A percentile compares a stretch with the other conserved stretches of the same genome.
Evolutionary conservation across 1,139 yeast genomes (phyloP).

Genomic region (Pichia sorboxylosa): DNA sequence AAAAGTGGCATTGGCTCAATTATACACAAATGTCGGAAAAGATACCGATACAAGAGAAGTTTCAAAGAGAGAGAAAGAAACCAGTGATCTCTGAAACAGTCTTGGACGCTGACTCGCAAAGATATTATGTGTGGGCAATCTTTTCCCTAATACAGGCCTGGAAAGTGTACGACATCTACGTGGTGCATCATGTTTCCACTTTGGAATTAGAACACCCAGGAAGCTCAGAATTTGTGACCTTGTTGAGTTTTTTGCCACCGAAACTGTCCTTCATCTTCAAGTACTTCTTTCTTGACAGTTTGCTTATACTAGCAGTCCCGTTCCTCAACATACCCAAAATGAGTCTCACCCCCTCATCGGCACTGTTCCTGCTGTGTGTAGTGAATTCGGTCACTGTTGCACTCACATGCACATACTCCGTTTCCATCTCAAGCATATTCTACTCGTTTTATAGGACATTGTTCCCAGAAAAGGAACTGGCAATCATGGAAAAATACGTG

Average conservation of each 20-base stretch:
- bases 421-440: slow-evolving; percentile 29
- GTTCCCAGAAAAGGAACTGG: slow-evolving; percentile 47
- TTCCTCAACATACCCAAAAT: slow-evolving; percentile 53
- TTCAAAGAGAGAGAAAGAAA: not conserved
- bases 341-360: slow-evolving; percentile 31
- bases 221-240: slow-evolving; percentile 14
- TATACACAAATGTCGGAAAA: no score
- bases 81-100: slow-evolving; percentile 45
- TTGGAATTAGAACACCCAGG: slow-evolving; percentile 5
- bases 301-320: slow-evolving; percentile 60
- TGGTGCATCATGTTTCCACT: slow-evolving; percentile 12
- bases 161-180: slow-evolving; percentile 61
- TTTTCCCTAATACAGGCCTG: slow-evolving; percentile 68
- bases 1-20: no score
- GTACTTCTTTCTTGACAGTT: slow-evolving; percentile 61
- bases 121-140: slow-evolving; percentile 52
- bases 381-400: slow-evolving; percentile 31
- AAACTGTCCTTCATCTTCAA: slow-evolving; percentile 54
- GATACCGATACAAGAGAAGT: not conserved
- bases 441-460: slow-evolving; percentile 34
- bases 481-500: slow-evolving; percentile 51
- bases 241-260: slow-evolving; percentile 30
- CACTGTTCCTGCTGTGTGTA: slow-evolving; percentile 32
- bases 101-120: slow-evolving; percentile 74
- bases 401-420: slow-evolving; percentile 30